Evolutionary conservation across 768 basidiomycete species (phyloP), one percentile per base, ranked within the genome.

Genomic region (Collybia mongolica): DNA sequence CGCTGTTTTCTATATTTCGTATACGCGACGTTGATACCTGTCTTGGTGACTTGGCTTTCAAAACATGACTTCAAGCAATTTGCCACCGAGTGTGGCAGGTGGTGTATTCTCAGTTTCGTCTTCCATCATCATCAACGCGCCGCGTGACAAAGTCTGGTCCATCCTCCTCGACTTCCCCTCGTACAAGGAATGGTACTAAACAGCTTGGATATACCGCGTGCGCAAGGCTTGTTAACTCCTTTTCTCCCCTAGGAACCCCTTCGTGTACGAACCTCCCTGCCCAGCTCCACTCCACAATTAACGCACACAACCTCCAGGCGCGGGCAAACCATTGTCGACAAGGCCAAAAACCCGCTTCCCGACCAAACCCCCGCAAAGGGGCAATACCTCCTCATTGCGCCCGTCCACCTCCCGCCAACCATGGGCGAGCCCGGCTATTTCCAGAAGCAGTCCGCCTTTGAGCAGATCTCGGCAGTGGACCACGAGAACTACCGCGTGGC

Each of bases 341-440:
- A 67, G 5, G 66, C 68, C 37, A 70, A 66, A 53, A 64, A 66
- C 9, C 71, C 72, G 0, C 67, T 80, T 8, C 54, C 64, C 5
- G 75, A 79, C 58, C 82, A 82, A 56, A 76, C 70, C 1, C 76
- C 79, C 2, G 68, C 62, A 2, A 73, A 69, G 32, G 86, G 83
- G 7, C 64, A 70, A 36, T 68, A 74, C 51, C 56, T 87, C 1
- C 46, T 67, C 48, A 76, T 87, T 40, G 54, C 60, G 12, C 72
- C 73, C 11, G 81, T 81, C 38, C 76, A 86, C 60, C 76, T 88
- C 28, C 84, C 84, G 0, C 83, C 85, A 1, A 79, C 77, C 5
- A 70, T 86, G 57, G 72, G 69, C 37, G 69, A 77, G 23, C 70
- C 73, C 1, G 59, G 66, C 5, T 54, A 65, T 17, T 69, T 73